Conservation (phyloP, 768 basidiomycete species). For the Lepiota venenata region DNA sequence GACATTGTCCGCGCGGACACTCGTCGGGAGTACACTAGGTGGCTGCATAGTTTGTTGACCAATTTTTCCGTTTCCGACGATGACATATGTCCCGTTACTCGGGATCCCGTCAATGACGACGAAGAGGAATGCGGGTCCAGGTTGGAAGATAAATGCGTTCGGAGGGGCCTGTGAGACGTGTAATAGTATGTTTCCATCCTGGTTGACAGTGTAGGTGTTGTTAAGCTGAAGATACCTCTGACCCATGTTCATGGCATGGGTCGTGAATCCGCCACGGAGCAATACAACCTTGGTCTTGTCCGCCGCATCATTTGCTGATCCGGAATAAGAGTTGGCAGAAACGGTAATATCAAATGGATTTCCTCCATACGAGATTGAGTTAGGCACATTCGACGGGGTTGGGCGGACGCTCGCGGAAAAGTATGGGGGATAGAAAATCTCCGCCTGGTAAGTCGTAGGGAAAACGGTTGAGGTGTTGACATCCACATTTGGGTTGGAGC, state of each 20-base stretch:
- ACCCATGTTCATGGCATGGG: conserved; percentile 87
- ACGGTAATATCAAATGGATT: conserved; percentile 72
- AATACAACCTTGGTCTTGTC: conserved; percentile 74
- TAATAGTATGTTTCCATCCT: conserved; percentile 71
- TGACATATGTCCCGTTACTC: conserved; percentile 72
- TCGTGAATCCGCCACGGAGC: conserved; percentile 82
- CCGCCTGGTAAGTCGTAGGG: conserved; percentile 79
- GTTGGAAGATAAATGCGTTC: conserved; percentile 82
- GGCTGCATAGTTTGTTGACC: conserved; percentile 57
- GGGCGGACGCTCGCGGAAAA: conserved; percentile 72
- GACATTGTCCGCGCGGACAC: conserved; percentile 39
- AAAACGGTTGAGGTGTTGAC: conserved; percentile 58
- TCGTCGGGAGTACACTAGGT: conserved; percentile 46
- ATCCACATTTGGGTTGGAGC: conserved; percentile 92
- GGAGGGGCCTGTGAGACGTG: conserved; percentile 84
- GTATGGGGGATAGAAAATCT: conserved; percentile 91
- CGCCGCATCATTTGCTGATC: conserved; percentile 65
- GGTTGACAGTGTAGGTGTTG: conserved; percentile 78
- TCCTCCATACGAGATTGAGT: conserved; percentile 83
- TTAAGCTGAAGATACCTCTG: conserved; percentile 81
- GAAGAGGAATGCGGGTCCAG: conserved; percentile 83
- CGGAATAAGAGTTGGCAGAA: conserved; percentile 60
- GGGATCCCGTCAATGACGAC: conserved; percentile 86
- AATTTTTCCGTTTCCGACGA: conserved; percentile 77
- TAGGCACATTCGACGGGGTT: conserved; percentile 62